Evolutionary conservation across 306 rosid genomes (phyloP), one percentile per base, ranked within the genome.

Genomic region (Vigna unguiculata): DNA sequence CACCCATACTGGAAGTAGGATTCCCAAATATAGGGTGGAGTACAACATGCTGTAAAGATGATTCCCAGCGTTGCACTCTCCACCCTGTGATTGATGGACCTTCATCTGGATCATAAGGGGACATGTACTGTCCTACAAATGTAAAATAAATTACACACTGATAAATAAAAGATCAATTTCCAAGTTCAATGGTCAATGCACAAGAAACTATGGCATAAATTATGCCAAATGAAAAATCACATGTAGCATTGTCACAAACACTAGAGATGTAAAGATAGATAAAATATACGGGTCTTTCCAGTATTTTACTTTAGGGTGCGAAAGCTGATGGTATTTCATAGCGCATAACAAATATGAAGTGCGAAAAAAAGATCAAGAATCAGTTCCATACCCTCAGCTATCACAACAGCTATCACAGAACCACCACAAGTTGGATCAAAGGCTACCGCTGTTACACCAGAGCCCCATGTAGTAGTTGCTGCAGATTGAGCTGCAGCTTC

Each of bases 51-150:
- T 92, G 94, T 76, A 90, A 88, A 41, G 98, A 92, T 72, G 98
- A 95, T 88, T 92, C 97, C 98, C 98, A 95, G 15, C 92, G 96
- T 81, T 95, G 98, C 53, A 95, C 97, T 85, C 98, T 92, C 98
- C 98, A 95, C 63, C 98, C 98, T 14, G 98, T 90, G 74, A 95
- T 83, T 58, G 98, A 92, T 53, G 97, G 98, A 38, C 97, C 97
- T 84, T 92, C 97, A 69, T 92, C 98, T 16, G 96, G 98, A 85
- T 95, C 96, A 83, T 90, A 89, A 58, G 97, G 98, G 66, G 98
- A 95, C 98, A 95, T 95, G 87, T 92, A 90, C 75, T 95, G 96
- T 65, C 98, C 98, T 95, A 92, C 76, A 88, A 59, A 77, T 21
- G 62, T 55, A 61, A 79, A 74, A 77, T 38, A 69, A 76, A 38